Conservation (phyloP, 164 flowering plant genomes). For the Sextonia rubra region DNA sequence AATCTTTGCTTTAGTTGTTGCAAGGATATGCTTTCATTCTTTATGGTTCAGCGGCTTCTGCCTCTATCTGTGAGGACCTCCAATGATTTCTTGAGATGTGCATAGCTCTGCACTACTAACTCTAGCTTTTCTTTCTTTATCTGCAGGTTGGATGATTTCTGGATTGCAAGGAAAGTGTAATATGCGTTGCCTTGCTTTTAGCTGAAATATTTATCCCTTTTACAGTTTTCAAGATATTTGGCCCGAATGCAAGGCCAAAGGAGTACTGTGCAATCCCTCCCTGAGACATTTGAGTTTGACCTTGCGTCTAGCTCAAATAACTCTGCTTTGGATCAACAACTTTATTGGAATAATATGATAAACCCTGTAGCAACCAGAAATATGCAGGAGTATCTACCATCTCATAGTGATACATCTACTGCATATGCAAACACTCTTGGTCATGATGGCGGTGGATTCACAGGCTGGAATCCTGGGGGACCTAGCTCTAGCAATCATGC, state of each 20-base stretch:
- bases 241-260: constrained; percentile 60
- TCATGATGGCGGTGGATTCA: constrained; percentile 32
- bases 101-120: too few species aligned
- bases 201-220: not conserved
- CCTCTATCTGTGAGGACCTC: too few species aligned
- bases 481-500: constrained; percentile 39
- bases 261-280: constrained; percentile 36
- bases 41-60: too few species aligned
- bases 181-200: not conserved
- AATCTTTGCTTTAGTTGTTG: too few species aligned
- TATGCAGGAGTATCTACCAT: constrained; percentile 28
- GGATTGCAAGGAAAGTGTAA: not conserved
- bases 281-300: constrained; percentile 49
- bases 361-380: constrained; percentile 34
- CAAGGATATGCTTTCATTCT: too few species aligned
- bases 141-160: not conserved
- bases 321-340: constrained; percentile 33
- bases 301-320: constrained; percentile 45
- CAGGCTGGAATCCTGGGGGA: constrained; percentile 47
- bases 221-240: not conserved
- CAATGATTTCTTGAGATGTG: too few species aligned
- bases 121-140: too few species aligned
- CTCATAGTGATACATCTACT: constrained; percentile 30
- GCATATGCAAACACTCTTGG: constrained; percentile 22
- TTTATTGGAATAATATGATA: constrained; percentile 38